A percentile compares a stretch with the other conserved stretches of the same genome.
These are phyloP conservation scores for Solanum hybrid DNA, from an alignment of 305 asterid species.

Conservation along the genomic window DNA sequence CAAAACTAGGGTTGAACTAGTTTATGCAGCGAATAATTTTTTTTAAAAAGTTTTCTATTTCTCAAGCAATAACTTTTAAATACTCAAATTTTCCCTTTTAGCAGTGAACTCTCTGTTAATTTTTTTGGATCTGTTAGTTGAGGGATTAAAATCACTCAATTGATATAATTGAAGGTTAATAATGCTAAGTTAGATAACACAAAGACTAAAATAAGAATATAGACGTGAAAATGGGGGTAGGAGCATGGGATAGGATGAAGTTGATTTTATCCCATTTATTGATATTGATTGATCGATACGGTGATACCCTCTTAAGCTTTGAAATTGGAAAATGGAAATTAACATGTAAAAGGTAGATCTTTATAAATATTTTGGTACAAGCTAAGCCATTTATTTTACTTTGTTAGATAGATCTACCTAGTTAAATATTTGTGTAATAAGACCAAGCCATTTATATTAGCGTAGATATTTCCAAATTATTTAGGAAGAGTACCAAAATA, in stretches of 20 bases:
- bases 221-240: conserved; percentile 15
- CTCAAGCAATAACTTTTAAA: too few species aligned
- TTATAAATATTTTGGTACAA: background rate
- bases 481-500: background rate
- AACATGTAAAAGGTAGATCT: background rate
- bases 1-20: too few species aligned
- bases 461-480: background rate
- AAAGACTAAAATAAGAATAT: too few species aligned
- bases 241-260: conserved; percentile 28
- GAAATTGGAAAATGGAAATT: conserved; percentile 10
- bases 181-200: too few species aligned
- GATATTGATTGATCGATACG: background rate
- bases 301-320: background rate
- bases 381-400: background rate
- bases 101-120: too few species aligned
- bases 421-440: background rate
- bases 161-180: too few species aligned
- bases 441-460: background rate
- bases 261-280: conserved; percentile 25
- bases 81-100: too few species aligned
- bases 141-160: too few species aligned
- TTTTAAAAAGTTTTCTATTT: too few species aligned
- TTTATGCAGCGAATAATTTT: too few species aligned
- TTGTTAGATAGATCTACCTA: background rate
- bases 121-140: too few species aligned